Conservation (phyloP, 2,329 filamentous ascomycete genomes). For the Pestalotiopsis sp. region DNA sequence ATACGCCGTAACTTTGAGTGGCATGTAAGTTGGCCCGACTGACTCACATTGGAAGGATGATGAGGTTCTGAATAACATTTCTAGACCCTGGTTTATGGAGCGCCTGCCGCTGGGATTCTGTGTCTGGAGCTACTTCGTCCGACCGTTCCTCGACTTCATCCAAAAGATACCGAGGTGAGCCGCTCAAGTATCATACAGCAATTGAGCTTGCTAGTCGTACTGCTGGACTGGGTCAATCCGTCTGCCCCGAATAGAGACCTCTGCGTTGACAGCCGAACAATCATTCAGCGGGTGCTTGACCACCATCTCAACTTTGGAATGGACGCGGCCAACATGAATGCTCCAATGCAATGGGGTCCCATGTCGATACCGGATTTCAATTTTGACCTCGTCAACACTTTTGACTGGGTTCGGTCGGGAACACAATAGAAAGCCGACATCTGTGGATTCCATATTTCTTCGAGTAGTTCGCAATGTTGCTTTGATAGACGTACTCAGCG, state of each 20-base stretch:
- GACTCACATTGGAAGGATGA: not conserved
- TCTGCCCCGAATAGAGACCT: constrained; percentile 43
- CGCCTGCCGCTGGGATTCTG: constrained; percentile 43
- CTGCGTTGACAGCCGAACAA: constrained; percentile 39
- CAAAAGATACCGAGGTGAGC: constrained; percentile 31
- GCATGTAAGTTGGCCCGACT: constrained; percentile 32
- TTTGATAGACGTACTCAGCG: no score
- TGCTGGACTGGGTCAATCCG: constrained; percentile 46
- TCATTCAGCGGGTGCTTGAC: constrained; percentile 46
- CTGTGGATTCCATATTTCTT: not conserved
- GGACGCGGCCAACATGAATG: constrained; percentile 1
- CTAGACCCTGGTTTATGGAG: constrained; percentile 45
- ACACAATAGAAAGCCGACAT: not conserved
- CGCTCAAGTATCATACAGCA: constrained; percentile 46
- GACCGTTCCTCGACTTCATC: constrained; percentile 30
- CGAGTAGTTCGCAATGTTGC: not conserved
- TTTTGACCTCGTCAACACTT: constrained; percentile 44
- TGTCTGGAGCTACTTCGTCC: constrained; percentile 45
- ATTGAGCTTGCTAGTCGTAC: constrained; percentile 44
- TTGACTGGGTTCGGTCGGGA: constrained; percentile 34
- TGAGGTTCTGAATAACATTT: not conserved
- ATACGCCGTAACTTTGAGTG: constrained; percentile 43
- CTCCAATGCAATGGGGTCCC: constrained; percentile 29
- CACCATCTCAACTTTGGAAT: constrained; percentile 39
- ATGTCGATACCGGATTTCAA: constrained; percentile 33